Base-by-base conservation (phyloP, 352 stramenopile genomes). In the Globisporangium acanthophoron region DNA sequence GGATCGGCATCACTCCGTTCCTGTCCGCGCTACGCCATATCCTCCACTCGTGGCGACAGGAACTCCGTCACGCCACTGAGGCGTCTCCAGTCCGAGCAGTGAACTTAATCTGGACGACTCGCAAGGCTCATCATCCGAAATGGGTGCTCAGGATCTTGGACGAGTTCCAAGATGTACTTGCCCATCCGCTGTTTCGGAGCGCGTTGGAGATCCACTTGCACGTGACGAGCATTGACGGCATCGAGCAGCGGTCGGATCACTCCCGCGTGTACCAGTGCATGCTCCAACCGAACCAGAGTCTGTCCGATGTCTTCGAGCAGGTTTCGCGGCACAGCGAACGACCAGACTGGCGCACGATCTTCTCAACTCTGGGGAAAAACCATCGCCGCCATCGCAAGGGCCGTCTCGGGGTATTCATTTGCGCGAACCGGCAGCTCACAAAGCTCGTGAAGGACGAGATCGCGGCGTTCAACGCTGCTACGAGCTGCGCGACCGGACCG, bases 1-100 rank as follows among this genome's bases (percentile, higher is more conserved):
- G 73, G 11, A 58, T 83, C 12, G 73, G 73, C 8, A 52, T 85
- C 20, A 77, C 71, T 1, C 76, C 73, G 13, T 81, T 79, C 40
- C 52, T 78, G 52, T 79, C 73, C 9, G 58, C 76, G 1, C n/a
- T 83, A n/a, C 71, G 74, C 6, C 64, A 79, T 39, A 50, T 76
- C 27, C 64, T 85, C 27, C 60, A 73, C 41, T 52, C 61, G 46
- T 74, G 60, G 58, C 41, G 24, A 31, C 56, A 40, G 55, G 50
- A 21, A 13, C 49, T 54, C n/a, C 29, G 12, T 5, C 1, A 33
- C 8, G 29, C 27, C n/a, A 16, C 29, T 8, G 11, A 40, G 3
- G 13, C 7, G 5, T 9, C 18, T 13, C 37, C 21, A 20, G 18
- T 5, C 6, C 8, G 3, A 33, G 7, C 29, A 18, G 39, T 15